Conservation (phyloP, 2,329 filamentous ascomycete genomes). For the Fusarium sublunatum region DNA sequence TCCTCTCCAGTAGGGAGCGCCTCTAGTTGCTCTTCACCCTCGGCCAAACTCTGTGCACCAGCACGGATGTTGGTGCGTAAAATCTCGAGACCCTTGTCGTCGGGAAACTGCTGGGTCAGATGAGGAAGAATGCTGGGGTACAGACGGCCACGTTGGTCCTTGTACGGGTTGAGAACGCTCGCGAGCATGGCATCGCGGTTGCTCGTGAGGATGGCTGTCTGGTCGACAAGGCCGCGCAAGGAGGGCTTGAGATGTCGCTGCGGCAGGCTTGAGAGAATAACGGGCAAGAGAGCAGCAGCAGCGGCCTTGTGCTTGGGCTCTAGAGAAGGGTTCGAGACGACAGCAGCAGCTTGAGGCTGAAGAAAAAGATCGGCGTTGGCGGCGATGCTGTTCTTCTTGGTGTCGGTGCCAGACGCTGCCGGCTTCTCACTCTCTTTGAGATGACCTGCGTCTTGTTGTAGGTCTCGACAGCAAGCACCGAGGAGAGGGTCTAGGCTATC, state of each 20-base stretch:
- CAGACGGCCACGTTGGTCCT: slow-evolving; percentile 70
- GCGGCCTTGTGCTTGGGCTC: slow-evolving; percentile 62
- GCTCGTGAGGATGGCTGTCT: slow-evolving; percentile 78
- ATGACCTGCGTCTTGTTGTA: slow-evolving; percentile 67
- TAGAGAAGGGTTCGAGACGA: slow-evolving; percentile 52
- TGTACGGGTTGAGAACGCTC: slow-evolving; percentile 82
- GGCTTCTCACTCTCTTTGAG: slow-evolving; percentile 55
- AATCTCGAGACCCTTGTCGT: slow-evolving; percentile 75
- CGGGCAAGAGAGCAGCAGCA: slow-evolving; percentile 71
- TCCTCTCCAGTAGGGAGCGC: slow-evolving; percentile 44
- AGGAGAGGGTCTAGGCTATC: slow-evolving; percentile 71
- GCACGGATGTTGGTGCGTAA: slow-evolving; percentile 70
- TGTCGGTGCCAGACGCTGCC: slow-evolving; percentile 45
- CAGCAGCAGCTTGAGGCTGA: slow-evolving; percentile 50
- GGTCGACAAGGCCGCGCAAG: slow-evolving; percentile 80
- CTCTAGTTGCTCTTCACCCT: slow-evolving; percentile 39
- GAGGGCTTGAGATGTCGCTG: slow-evolving; percentile 76
- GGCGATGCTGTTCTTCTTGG: slow-evolving; percentile 56
- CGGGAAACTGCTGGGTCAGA: slow-evolving; percentile 72
- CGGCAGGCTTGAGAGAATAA: slow-evolving; percentile 71
- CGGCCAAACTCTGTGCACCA: slow-evolving; percentile 40
- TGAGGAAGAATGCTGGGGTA: slow-evolving; percentile 84
- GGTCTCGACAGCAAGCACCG: slow-evolving; percentile 77
- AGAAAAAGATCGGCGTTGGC: slow-evolving; percentile 81
- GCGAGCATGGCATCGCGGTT: slow-evolving; percentile 80